Percentiles rank a stretch among this genome's conserved stretches.
phyloP scores from a whole-genome alignment of 1,284 basidiomycete species.

The Moesziomyces parantarcticus region DNA sequence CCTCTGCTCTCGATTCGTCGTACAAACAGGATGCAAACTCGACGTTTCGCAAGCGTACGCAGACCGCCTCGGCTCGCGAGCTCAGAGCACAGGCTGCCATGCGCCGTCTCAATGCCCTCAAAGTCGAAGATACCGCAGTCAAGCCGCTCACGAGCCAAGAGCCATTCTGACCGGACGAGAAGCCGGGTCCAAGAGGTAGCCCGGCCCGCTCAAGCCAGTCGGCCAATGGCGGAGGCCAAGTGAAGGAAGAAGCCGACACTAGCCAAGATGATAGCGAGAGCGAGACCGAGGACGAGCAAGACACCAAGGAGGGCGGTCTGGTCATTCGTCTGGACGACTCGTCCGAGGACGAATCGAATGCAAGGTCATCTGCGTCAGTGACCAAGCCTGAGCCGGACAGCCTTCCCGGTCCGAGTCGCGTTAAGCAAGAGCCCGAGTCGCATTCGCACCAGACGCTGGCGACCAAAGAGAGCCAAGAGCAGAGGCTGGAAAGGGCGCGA shows the following conservation, averaged over 20 bases:
- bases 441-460: constrained; percentile 29
- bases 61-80: constrained; percentile 37
- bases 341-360: constrained; percentile 11
- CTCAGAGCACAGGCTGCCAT: constrained; percentile 47
- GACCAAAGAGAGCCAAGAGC: constrained; percentile 27
- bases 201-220: constrained; percentile 1
- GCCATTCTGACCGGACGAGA: constrained; percentile 8
- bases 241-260: constrained; percentile 18
- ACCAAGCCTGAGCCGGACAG: not conserved
- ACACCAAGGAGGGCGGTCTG: constrained; percentile 15
- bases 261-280: constrained; percentile 18
- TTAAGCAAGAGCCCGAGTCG: constrained; percentile 20
- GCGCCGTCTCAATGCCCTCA: constrained; percentile 18
- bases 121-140: constrained; percentile 3
- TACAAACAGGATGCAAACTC: constrained; percentile 58
- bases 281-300: constrained; percentile 31
- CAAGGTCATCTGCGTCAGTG: not conserved
- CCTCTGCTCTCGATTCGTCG: constrained; percentile 21
- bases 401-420: not conserved
- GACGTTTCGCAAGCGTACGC: constrained; percentile 53
- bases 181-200: not conserved
- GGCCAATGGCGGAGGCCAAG: not conserved
- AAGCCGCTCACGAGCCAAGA: not conserved
- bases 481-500: constrained; percentile 32
- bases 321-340: constrained; percentile 32